Base-by-base conservation (phyloP, 148 eudicot genomes). In the Simmondsia chinensis region DNA sequence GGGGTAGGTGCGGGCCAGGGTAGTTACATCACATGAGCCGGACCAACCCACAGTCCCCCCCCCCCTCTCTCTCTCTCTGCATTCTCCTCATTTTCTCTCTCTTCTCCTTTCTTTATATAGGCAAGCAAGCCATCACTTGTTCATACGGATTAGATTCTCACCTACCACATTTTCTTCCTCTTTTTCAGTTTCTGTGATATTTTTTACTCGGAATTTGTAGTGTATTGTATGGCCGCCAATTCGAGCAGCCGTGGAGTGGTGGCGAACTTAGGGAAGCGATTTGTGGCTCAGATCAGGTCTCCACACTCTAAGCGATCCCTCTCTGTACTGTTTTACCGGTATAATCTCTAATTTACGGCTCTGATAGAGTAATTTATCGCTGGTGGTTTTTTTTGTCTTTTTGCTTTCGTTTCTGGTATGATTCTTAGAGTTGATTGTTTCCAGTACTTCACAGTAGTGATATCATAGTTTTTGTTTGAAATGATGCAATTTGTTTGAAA, bases 221-320 rank as follows among this genome's bases (percentile, higher is more conserved):
- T 50, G 36, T 20, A 31, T n/a, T 52, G 61, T 57, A 73, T 73
- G 78, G 78, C 78, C 56, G 67, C 70, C 54, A 59, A 50, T 57
- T 68, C 57, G 53, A 49, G 52, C 16, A 46, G 43, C 17, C 65
- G 69, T 25, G 61, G 46, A 62, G 31, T 72, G 50, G n/a, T n/a
- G n/a, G 68, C 45, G 42, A 43, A 24, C 52, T 28, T 62, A 8
- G 69, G 66, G 13, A 61, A 68, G 43, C 63, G 63, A n/a, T 55
- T 73, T 6, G 27, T 64, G 8, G 32, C n/a, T n/a, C n/a, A n/a
- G n/a, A 33, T 61, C 79, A 68, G 61, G 57, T 64, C 58, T 44
- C 30, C 44, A 29, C 64, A 31, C 27, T n/a, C n/a, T n/a, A n/a
- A n/a, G 22, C 37, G 51, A 41, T 54, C 33, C 50, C 16, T 35